A percentile compares a stretch with the other conserved stretches of the same genome.
Conservation (phyloP, 768 basidiomycete genomes). For the Terana coerulea region DNA sequence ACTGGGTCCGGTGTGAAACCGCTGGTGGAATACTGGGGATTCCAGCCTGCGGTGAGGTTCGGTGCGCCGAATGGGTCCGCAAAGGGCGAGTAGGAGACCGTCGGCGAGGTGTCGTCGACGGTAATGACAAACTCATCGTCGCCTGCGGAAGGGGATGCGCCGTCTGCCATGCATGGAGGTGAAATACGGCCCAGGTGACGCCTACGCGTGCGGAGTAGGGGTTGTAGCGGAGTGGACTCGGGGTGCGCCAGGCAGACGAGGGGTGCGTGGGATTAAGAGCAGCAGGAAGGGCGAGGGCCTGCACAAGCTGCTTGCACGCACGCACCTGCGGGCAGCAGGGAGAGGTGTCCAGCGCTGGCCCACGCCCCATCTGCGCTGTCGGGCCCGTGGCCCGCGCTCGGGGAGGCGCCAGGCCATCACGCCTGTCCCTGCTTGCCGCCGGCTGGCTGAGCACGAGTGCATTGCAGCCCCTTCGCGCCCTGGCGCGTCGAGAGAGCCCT, state of each 20-base stretch:
- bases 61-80: conserved; percentile 45
- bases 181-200: not conserved
- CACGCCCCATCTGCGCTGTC: conserved; percentile 1
- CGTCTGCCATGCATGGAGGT: conserved; percentile 34
- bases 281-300: not conserved
- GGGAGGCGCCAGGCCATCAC: not conserved
- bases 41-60: conserved; percentile 61
- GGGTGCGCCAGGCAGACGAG: not conserved
- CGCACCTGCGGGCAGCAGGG: conserved; percentile 3
- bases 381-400: conserved; percentile 3
- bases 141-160: conserved; percentile 14
- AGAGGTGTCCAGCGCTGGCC: not conserved
- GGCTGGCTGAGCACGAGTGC: no score
- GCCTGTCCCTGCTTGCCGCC: no score
- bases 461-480: not conserved
- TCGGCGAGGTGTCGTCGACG: conserved; percentile 67
- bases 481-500: not conserved
- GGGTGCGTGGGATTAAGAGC: not conserved
- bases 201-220: no score
- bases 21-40: conserved; percentile 51
- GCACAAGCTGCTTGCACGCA: not conserved
- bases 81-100: conserved; percentile 57
- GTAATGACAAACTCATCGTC: conserved; percentile 31
- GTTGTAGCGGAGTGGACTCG: not conserved
- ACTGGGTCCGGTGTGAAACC: conserved; percentile 40